Percentiles rank a stretch among this genome's conserved stretches.
phyloP scores from a whole-genome alignment of 2,329 filamentous ascomycete species.

The Byssochlamys sp. region DNA sequence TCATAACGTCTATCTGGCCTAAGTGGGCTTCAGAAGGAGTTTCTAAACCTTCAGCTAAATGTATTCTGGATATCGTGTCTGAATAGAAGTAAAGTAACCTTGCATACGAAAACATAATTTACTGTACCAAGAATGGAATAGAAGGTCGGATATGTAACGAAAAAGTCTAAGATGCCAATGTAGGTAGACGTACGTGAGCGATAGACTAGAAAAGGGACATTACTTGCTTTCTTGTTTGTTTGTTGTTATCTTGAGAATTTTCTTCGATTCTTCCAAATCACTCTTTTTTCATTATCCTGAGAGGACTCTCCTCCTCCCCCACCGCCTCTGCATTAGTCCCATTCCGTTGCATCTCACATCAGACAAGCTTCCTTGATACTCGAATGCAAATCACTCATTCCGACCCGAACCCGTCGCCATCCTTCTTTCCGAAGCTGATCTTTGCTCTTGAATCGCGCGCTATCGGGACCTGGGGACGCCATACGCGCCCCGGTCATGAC shows the following conservation, averaged over 20 bases:
- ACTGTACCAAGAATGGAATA: too few relatives aligned
- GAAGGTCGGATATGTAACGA: too few relatives aligned
- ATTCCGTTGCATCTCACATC: conserved; percentile 26
- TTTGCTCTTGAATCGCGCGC: conserved; percentile 13
- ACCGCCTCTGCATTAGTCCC: background rate
- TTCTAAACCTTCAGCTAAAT: background rate
- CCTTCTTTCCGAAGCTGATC: conserved; percentile 9
- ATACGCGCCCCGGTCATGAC: conserved; percentile 22
- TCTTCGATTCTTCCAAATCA: too few relatives aligned
- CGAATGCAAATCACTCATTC: conserved; percentile 39
- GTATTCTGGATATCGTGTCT: background rate
- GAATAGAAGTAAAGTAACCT: too few relatives aligned
- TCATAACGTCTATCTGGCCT: background rate
- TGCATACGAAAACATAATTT: too few relatives aligned
- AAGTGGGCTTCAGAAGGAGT: background rate
- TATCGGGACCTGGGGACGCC: conserved; percentile 16
- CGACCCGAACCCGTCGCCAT: conserved; percentile 27
- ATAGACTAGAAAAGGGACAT: too few relatives aligned
- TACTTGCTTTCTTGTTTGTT: too few relatives aligned
- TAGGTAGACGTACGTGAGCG: too few relatives aligned
- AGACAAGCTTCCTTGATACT: conserved; percentile 42
- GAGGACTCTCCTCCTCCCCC: background rate
- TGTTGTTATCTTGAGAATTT: too few relatives aligned
- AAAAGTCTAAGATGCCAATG: too few relatives aligned
- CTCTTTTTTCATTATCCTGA: too few relatives aligned